Base-by-base conservation (phyloP, 208 protist genomes). In the Trypanosoma scelopori region DNA sequence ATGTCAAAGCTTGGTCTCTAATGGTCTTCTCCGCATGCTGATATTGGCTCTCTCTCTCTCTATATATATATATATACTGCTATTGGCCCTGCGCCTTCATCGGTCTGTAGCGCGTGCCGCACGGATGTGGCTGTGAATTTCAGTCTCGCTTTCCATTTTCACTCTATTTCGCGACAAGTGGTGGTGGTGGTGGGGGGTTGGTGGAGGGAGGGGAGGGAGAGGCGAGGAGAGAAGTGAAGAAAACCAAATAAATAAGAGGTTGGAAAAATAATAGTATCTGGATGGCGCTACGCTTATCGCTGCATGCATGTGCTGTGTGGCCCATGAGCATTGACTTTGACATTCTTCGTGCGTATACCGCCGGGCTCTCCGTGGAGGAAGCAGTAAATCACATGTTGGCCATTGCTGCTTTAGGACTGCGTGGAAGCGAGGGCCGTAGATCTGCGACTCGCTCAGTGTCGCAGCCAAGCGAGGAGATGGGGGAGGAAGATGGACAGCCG, bases 271-370 rank as follows among this genome's bases (percentile, higher is more conserved):
- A 13, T 59, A 35, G 37, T 53, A 30, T 1, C 11, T n/a, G 32
- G 16, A 92, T 90, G 82, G 70, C 76, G 35, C 50, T 82, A 9
- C 55, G 69, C 5, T 72, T 91, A 23, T 79, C 79, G 30, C 81
- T 93, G 77, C 86, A 95, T 49, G 73, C 85, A 3, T 82, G 70
- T 68, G 84, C 82, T 41, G 75, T 76, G 43, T 91, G 82, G 76
- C 87, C 90, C 27, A 50, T 81, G 49, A 85, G 65, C 49, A 65
- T 93, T n/a, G 85, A 93, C 63, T 86, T 92, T 57, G 65, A 60
- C 28, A 59, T 84, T 28, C 88, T 92, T n/a, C 47, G 66, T 22
- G 78, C 77, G 37, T 93, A 88, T 67, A 59, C 88, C 0, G 76
- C 69, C 1, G 87, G 90, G 27, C 82, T 77, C 74, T 82, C 86